Base-by-base conservation (phyloP, 768 basidiomycete species). In the Hericium coralloides region DNA sequence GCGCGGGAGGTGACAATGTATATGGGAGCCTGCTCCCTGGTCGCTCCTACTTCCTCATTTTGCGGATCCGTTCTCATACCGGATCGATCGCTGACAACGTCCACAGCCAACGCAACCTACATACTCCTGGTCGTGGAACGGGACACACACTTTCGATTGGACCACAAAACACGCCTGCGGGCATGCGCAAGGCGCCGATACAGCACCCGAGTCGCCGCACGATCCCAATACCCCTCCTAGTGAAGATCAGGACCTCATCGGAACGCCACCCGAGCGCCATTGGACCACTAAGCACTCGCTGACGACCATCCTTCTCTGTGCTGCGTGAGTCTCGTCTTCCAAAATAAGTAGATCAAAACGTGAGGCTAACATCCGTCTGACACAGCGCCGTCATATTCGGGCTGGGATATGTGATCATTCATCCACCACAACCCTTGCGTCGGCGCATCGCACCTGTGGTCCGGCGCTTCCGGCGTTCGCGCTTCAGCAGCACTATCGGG, bases 141-240 rank as follows among this genome's bases (percentile, higher is more conserved):
- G 67, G n/a, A 67, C 63, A 1, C 66, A 69, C 52, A 56, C 62
- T 3, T 66, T 69, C 63, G 51, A 57, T 38, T 68, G 66, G 68
- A 57, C 52, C 37, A 65, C 65, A 18, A 66, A 67, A 58, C 63
- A 67, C 37, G 70, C 68, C 12, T 68, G 67, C 45, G 59, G 62
- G 22, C 58, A 51, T 10, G 52, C 38, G 17, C 49, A 56, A 2
- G 25, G 17, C 17, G 57, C 59, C 18, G 57, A 60, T 22, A 52
- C 38, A 23, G 39, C 51, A 58, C 31, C 56, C 59, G 50, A 50
- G 9, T 39, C 56, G 12, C 37, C 54, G 10, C 58, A 55, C 15
- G 56, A 52, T 8, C 22, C 56, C 8, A 55, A 56, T 37, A 20
- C 39, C 12, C 60, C 63, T 7, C 60, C 70, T 14, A 18, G 48